These are phyloP conservation scores for Lycium ferocissimum DNA, from an alignment of 257 asterid species.

Conservation along the genomic window DNA sequence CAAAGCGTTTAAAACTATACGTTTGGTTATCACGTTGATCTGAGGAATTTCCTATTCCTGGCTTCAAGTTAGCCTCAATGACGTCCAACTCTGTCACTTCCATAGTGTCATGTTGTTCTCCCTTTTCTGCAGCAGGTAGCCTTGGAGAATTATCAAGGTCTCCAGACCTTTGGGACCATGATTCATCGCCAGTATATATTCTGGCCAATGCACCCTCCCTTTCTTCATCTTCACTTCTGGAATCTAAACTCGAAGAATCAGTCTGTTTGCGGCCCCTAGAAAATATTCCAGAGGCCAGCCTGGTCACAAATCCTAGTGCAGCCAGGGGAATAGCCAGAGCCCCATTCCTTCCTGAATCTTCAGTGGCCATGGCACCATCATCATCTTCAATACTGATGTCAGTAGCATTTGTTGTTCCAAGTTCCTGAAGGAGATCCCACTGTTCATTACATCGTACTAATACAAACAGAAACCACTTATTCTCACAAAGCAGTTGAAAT, in stretches of 20 bases:
- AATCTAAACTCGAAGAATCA: conserved; percentile 52
- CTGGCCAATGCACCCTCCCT: conserved; percentile 34
- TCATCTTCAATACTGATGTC: conserved; percentile 57
- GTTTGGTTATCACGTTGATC: conserved; percentile 41
- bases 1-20: conserved; percentile 78
- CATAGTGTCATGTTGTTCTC: conserved; percentile 47
- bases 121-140: conserved; percentile 45
- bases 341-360: conserved; percentile 72
- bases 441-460: conserved; percentile 10
- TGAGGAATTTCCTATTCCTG: conserved; percentile 46
- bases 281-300: conserved; percentile 91
- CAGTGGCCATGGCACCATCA: conserved; percentile 52
- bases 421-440: conserved; percentile 54
- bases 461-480: not conserved
- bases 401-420: conserved; percentile 49
- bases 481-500: not conserved
- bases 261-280: conserved; percentile 68
- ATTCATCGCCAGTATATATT: conserved; percentile 49
- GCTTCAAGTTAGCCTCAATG: conserved; percentile 56
- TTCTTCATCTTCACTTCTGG: conserved; percentile 67
- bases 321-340: conserved; percentile 88
- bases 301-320: conserved; percentile 87
- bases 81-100: conserved; percentile 54
- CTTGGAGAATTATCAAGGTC: conserved; percentile 47
- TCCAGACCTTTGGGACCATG: conserved; percentile 57